Conservation (phyloP, 1,284 basidiomycete genomes). For the Athelia sp. region DNA sequence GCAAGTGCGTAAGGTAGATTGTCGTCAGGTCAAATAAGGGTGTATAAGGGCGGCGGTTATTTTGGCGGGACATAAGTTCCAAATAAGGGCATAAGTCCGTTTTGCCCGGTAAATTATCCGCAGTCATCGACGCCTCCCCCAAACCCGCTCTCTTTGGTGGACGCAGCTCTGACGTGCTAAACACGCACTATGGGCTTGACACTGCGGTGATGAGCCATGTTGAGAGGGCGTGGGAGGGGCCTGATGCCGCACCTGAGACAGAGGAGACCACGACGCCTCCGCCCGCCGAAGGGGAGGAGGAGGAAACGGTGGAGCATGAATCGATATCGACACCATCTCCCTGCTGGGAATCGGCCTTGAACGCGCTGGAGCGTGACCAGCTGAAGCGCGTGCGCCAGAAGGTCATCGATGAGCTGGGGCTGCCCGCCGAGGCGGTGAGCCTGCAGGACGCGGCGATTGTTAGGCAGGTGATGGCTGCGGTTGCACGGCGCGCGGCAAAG, state of each 20-base stretch:
- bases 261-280: constrained; percentile 13
- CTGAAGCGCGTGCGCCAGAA: constrained; percentile 52
- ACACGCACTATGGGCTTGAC: constrained; percentile 92
- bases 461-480: constrained; percentile 72
- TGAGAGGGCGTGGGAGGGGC: constrained; percentile 67
- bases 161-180: constrained; percentile 65
- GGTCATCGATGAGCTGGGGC: constrained; percentile 59
- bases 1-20: too few species aligned
- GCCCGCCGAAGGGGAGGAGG: constrained; percentile 25
- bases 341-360: constrained; percentile 20
- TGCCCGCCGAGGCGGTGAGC: constrained; percentile 48
- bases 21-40: too few species aligned
- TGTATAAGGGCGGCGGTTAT: too few species aligned
- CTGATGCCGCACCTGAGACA: constrained; percentile 10
- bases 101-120: too few species aligned
- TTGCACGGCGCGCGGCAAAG: constrained; percentile 79
- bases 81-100: too few species aligned
- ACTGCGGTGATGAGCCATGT: constrained; percentile 89
- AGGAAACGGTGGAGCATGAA: constrained; percentile 7
- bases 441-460: constrained; percentile 77
- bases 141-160: constrained; percentile 77
- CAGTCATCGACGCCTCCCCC: constrained; percentile 79
- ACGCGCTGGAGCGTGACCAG: constrained; percentile 24
- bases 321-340: constrained; percentile 25
- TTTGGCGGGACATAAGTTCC: too few species aligned